These are phyloP conservation scores for Amanita pseudoporphyria DNA, from an alignment of 768 basidiomycete genomes.

Conservation along the genomic window DNA sequence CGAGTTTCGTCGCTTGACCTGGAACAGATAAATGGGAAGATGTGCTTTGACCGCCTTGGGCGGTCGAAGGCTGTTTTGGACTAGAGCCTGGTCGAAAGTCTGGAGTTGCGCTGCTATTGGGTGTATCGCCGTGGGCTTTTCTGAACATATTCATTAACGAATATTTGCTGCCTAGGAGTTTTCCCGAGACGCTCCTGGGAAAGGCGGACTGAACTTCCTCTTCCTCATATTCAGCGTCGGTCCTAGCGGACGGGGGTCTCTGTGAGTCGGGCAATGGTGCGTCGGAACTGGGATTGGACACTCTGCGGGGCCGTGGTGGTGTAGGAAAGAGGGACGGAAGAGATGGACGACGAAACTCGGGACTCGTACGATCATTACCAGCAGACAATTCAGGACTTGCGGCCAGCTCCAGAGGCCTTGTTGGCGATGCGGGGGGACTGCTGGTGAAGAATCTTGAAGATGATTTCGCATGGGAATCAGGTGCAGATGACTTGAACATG, in stretches of 20 bases:
- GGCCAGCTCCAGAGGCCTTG: slow-evolving; percentile 29
- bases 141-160: slow-evolving; percentile 69
- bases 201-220: slow-evolving; percentile 19
- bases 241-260: slow-evolving; percentile 68
- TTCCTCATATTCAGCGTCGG: slow-evolving; percentile 41
- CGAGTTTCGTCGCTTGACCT: not conserved
- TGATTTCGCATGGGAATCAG: slow-evolving; percentile 7
- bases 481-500: slow-evolving; percentile 26
- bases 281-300: slow-evolving; percentile 22
- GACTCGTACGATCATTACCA: slow-evolving; percentile 21
- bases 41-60: not conserved
- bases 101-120: not conserved
- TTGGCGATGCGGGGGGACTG: slow-evolving; percentile 35
- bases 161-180: slow-evolving; percentile 57
- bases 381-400: slow-evolving; percentile 25
- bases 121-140: slow-evolving; percentile 38
- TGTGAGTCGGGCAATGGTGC: slow-evolving; percentile 23
- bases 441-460: slow-evolving; percentile 9
- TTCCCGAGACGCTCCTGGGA: slow-evolving; percentile 26
- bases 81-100: slow-evolving; percentile 1
- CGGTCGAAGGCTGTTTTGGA: not conserved
- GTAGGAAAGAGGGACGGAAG: slow-evolving; percentile 46
- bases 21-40: not conserved
- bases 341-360: slow-evolving; percentile 53
- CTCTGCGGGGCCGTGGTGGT: slow-evolving; percentile 24